Base-by-base conservation (phyloP, 2,329 filamentous ascomycete species). In the Neurospora sp. region DNA sequence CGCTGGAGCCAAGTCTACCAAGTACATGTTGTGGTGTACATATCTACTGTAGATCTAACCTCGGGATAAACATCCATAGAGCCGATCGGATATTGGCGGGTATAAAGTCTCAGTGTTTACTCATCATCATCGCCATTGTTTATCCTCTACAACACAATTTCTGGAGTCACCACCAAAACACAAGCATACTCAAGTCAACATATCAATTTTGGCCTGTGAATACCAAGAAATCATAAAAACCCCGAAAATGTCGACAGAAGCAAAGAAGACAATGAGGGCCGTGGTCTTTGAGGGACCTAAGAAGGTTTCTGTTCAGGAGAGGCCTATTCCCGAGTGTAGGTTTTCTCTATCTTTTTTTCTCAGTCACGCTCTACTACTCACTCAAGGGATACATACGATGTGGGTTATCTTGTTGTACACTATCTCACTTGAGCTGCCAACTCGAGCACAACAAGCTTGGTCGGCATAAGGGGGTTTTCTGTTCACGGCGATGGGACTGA, bases 261-360 rank as follows among this genome's bases (percentile, higher is more conserved):
- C 79, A 6, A 77, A 79, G 37, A 75, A 77, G 41, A 92, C 87
- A 0, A 97, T 97, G 94, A 91, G 92, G 79, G 93, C 93, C 38
- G 92, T 97, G 38, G 87, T 97, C 69, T 96, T 97, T 82, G 90
- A 95, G 72, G 92, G 91, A 2, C 90, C 91, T 4, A 85, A 87
- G 76, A 88, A 92, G 77, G 85, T 97, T 69, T 89, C 86, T 0
- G 81, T 97, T 69, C 91, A 97, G 81, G 88, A 96, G 71, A 86
- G 92, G 23, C 93, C 93, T 0, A 85, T 95, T 12, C 94, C 94
- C 1, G 86, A 87, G 74, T 85, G 85, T 83, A 72, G 77, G 80
- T 75, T 6, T 40, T 40, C 15, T 40, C 6, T 6, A 40, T 40
- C 6, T 40, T 6, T 15, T 40, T 2, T 28, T 6, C 2, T 4